A percentile compares a stretch with the other conserved stretches of the same genome.
Conservation (phyloP, 1,284 basidiomycete species). For the Leccinum pachyderme region DNA sequence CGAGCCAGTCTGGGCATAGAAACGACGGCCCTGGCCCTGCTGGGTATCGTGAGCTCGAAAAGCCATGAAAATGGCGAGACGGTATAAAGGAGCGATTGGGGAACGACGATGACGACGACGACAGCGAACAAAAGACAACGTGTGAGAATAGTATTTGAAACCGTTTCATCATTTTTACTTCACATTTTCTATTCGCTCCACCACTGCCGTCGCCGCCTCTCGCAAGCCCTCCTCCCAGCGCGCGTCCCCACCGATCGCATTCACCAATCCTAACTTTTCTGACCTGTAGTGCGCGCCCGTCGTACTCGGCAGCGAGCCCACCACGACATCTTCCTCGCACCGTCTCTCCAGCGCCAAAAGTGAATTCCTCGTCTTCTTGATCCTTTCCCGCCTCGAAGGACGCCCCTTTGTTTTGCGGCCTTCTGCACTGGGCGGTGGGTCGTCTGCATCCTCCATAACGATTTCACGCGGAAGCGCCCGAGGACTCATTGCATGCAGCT, state of each 20-base stretch:
- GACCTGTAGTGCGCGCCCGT: conserved; percentile 40
- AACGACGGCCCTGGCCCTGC: conserved; percentile 12
- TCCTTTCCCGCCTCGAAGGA: conserved; percentile 60
- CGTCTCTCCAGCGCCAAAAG: conserved; percentile 50
- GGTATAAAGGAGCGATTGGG: conserved; percentile 22
- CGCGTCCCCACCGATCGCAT: conserved; percentile 27
- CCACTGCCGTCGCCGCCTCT: conserved; percentile 47
- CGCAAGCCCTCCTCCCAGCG: conserved; percentile 28
- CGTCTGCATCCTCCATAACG: conserved; percentile 38
- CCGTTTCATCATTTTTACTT: neutral
- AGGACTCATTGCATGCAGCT: conserved; percentile 54
- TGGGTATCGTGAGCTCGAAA: conserved; percentile 22
- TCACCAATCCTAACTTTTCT: conserved; percentile 43
- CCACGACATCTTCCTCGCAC: conserved; percentile 35
- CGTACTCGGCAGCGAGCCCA: conserved; percentile 26
- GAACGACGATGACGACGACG: conserved; percentile 1
- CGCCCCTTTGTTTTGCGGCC: conserved; percentile 59
- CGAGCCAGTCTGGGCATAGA: conserved; percentile 33
- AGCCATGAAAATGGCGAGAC: conserved; percentile 19
- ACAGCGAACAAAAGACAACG: neutral
- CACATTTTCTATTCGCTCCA: conserved; percentile 44
- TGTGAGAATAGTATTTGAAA: neutral
- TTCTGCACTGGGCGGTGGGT: conserved; percentile 1
- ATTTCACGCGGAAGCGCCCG: conserved; percentile 63
- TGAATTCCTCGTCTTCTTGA: conserved; percentile 51